Conservation (phyloP, 331 rosid species). For the Acacia concinna region DNA sequence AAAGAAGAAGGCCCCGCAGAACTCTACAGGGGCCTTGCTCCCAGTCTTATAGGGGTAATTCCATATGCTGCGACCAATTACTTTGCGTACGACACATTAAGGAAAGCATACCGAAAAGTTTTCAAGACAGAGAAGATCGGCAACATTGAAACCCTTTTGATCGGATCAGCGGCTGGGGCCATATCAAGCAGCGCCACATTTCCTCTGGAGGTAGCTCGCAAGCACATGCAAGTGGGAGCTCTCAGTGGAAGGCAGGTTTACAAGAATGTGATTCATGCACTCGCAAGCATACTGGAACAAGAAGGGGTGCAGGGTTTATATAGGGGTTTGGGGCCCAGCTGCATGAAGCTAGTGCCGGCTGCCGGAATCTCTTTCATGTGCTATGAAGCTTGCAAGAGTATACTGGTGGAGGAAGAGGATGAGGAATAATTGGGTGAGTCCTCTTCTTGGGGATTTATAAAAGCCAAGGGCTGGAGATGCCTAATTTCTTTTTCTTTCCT, state of each 20-base stretch:
- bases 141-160: conserved; percentile 87
- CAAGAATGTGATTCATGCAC: conserved; percentile 81
- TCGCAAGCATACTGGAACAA: conserved; percentile 79
- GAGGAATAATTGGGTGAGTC: conserved; percentile 45
- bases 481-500: conserved; percentile 5
- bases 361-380: conserved; percentile 99
- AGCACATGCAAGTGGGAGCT: conserved; percentile 98
- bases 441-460: conserved; percentile 8
- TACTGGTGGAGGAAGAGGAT: conserved; percentile 58
- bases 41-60: conserved; percentile 91
- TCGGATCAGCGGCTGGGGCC: conserved; percentile 96
- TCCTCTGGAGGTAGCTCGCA: conserved; percentile 98
- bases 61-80: conserved; percentile 94
- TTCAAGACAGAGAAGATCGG: conserved; percentile 85
- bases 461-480: conserved; percentile 21
- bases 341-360: conserved; percentile 95
- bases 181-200: conserved; percentile 86
- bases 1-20: conserved; percentile 85
- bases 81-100: conserved; percentile 80
- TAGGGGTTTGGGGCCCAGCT: conserved; percentile 91
- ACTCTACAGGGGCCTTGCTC: conserved; percentile 90
- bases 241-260: conserved; percentile 81
- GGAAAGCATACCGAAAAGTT: conserved; percentile 67
- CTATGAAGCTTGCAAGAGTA: conserved; percentile 89
- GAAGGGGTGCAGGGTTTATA: conserved; percentile 83